phyloP scores from a whole-genome alignment of 1,139 yeast species.

The Yamadazyma spencermartinsiae region DNA sequence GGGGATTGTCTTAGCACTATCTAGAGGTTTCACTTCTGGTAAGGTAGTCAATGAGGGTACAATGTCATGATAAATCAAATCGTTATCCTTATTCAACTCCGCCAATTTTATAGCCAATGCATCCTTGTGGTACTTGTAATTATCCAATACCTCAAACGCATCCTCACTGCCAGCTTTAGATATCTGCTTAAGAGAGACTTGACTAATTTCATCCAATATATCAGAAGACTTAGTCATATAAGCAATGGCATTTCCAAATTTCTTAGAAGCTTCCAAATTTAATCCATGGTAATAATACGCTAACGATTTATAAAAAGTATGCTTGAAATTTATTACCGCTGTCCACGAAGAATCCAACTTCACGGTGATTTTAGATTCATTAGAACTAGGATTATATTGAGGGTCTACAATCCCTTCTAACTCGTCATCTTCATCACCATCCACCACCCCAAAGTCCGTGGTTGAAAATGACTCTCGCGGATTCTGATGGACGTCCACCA shows the following conservation, averaged over 20 bases:
- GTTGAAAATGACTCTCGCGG: constrained; percentile 14
- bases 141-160: constrained; percentile 42
- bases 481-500: constrained; percentile 23
- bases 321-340: constrained; percentile 46
- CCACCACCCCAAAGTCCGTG: constrained; percentile 20
- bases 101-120: constrained; percentile 45
- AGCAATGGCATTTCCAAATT: constrained; percentile 79
- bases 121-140: constrained; percentile 46
- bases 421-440: constrained; percentile 21
- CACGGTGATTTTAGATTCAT: constrained; percentile 40
- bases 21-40: constrained; percentile 67
- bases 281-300: constrained; percentile 56
- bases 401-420: constrained; percentile 17
- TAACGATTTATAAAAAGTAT: constrained; percentile 42
- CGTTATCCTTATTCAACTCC: constrained; percentile 76
- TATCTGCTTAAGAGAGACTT: constrained; percentile 25
- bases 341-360: constrained; percentile 51
- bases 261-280: constrained; percentile 46
- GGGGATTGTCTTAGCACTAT: constrained; percentile 69
- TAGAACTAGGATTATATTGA: constrained; percentile 14
- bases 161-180: constrained; percentile 27
- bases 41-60: constrained; percentile 63
- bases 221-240: constrained; percentile 56
- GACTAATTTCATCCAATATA: constrained; percentile 29
- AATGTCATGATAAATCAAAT: constrained; percentile 78